phyloP scores from a whole-genome alignment of 768 basidiomycete genomes.

The Kwoniella botswanensis region DNA sequence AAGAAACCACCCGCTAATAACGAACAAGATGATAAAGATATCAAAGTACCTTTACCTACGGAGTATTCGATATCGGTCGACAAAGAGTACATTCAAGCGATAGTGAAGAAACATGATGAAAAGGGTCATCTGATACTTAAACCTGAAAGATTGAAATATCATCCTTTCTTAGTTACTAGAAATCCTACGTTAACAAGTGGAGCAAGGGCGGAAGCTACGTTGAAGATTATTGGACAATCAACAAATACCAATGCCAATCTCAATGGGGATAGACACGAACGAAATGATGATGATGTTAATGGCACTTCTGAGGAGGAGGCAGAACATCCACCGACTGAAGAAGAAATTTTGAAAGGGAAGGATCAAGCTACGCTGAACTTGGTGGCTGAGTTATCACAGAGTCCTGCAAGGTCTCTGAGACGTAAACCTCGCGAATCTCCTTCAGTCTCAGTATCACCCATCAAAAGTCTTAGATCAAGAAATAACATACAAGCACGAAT shows the following conservation, averaged over 20 bases:
- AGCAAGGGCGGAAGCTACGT: slow-evolving; percentile 22
- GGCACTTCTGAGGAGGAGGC: neutral
- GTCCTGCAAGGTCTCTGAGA: slow-evolving; percentile 34
- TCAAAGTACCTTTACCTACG: slow-evolving; percentile 7
- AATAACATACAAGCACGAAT: neutral
- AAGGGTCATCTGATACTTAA: slow-evolving; percentile 76
- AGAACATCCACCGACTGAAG: slow-evolving; percentile 1
- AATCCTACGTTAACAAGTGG: slow-evolving; percentile 26
- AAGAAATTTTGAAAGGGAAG: slow-evolving; percentile 29
- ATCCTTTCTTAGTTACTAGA: slow-evolving; percentile 77
- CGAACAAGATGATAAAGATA: slow-evolving; percentile 8
- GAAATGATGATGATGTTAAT: too few relatives aligned
- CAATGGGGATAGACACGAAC: too few relatives aligned
- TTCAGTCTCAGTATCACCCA: slow-evolving; percentile 7
- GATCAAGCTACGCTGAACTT: slow-evolving; percentile 45
- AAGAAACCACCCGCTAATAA: neutral
- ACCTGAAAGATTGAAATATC: slow-evolving; percentile 91
- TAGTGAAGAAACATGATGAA: slow-evolving; percentile 71
- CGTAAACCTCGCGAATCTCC: slow-evolving; percentile 4
- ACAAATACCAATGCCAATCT: neutral
- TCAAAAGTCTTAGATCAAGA: slow-evolving; percentile 11
- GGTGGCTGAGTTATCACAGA: slow-evolving; percentile 34
- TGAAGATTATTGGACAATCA: neutral
- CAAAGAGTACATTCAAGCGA: slow-evolving; percentile 67
- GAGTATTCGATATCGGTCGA: slow-evolving; percentile 78